Evolutionary conservation across 2,329 filamentous ascomycete species (phyloP), one percentile per base, ranked within the genome.

Genomic region (Fonsecaea monophora): DNA sequence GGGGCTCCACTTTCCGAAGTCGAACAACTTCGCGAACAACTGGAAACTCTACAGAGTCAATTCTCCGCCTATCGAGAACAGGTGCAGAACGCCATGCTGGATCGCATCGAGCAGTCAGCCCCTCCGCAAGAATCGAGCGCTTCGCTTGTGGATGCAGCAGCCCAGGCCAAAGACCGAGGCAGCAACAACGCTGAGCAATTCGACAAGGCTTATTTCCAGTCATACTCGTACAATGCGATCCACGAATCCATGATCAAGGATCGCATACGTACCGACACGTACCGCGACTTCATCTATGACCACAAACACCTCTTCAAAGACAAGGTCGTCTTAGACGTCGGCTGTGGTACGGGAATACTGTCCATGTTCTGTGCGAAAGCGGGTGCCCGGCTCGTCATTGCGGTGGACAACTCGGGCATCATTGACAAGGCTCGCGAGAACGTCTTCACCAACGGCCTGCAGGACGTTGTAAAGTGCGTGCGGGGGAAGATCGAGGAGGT

Each of bases 241-340:
- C 94, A 98, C 77, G 92, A 97, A 76, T 93, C 91, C 7, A 98
- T 98, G 94, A 85, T 98, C 69, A 96, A 97, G 77, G 94, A 98
- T 75, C 84, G 87, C 0, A 85, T 97, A 48, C 90, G 94, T 60
- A 98, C 94, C 10, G 91, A 97, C 74, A 90, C 92, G 2, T 98
- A 98, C 80, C 89, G 94, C 54, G 93, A 98, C 79, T 97, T 97
- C 77, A 93, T 97, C 74, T 97, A 97, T 81, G 87, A 89, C 72
- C 92, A 97, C 81, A 95, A 96, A 78, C 83, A 92, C 71, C 81
- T 97, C 3, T 97, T 97, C 79, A 87, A 89, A 37, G 91, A 88
- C 74, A 97, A 96, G 81, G 87, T 89, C 9, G 91, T 97, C 12
- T 86, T 98, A 6, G 94, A 98, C 75, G 93, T 97, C 70, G 94